Percentiles rank a stretch among this genome's conserved stretches.
phyloP scores from a whole-genome alignment of 345 rosid species.

The Arabis hirsuta region DNA sequence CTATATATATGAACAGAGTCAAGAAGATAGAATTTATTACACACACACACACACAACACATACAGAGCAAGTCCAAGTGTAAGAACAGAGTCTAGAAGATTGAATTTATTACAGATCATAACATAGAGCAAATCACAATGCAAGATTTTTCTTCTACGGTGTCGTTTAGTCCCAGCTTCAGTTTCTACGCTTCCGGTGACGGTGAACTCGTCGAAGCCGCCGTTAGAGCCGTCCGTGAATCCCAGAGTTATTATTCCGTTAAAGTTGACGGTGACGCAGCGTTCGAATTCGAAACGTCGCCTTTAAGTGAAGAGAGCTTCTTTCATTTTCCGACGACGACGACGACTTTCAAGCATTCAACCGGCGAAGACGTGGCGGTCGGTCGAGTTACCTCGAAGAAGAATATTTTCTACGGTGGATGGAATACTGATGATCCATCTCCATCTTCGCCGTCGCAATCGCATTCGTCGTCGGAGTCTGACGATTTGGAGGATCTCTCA shows the following conservation, averaged over 20 bases:
- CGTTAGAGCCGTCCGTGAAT: slow-evolving; percentile 36
- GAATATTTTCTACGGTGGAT: slow-evolving; percentile 30
- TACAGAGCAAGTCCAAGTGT: slow-evolving; percentile 35
- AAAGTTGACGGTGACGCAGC: slow-evolving; percentile 21
- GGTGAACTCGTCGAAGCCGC: slow-evolving; percentile 29
- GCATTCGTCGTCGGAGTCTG: slow-evolving; percentile 34
- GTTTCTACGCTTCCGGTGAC: slow-evolving; percentile 37
- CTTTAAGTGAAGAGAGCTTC: slow-evolving; percentile 37
- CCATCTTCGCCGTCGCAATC: slow-evolving; percentile 29
- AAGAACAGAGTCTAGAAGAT: slow-evolving; percentile 25
- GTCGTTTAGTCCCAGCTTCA: slow-evolving; percentile 42
- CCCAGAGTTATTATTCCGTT: slow-evolving; percentile 27
- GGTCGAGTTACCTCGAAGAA: slow-evolving; percentile 11
- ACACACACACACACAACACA: neutral
- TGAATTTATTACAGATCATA: neutral
- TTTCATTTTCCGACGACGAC: slow-evolving; percentile 34
- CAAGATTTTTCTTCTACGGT: slow-evolving; percentile 39
- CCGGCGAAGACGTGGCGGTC: slow-evolving; percentile 23
- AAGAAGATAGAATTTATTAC: neutral
- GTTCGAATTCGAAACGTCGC: slow-evolving; percentile 37
- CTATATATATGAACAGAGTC: slow-evolving; percentile 19
- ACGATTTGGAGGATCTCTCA: neutral
- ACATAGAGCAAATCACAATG: slow-evolving; percentile 30
- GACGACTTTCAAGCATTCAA: slow-evolving; percentile 6
- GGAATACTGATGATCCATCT: slow-evolving; percentile 15